Conservation (phyloP, 208 protist genomes). For the Giardia muris region DNA sequence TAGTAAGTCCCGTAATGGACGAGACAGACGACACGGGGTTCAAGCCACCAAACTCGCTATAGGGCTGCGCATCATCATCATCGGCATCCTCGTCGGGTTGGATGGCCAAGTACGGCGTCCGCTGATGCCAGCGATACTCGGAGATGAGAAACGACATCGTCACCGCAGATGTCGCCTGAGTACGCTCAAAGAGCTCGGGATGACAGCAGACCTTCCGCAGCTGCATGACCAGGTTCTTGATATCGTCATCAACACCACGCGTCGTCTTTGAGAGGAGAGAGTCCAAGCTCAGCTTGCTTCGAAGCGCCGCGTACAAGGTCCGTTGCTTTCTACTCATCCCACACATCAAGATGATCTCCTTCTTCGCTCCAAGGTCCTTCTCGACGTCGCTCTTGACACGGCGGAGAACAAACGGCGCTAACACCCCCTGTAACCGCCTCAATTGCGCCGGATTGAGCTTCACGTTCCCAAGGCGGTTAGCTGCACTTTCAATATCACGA, state of each 20-base stretch:
- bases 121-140: neutral
- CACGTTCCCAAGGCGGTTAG: slow-evolving; percentile 33
- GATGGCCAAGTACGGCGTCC: neutral
- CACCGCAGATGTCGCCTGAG: neutral
- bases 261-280: no score
- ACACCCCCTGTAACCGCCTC: slow-evolving; percentile 69
- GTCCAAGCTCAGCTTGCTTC: neutral
- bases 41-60: neutral
- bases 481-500: slow-evolving; percentile 22
- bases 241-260: neutral
- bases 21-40: neutral
- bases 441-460: slow-evolving; percentile 64
- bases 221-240: slow-evolving; percentile 60
- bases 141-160: neutral
- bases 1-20: neutral
- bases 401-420: slow-evolving; percentile 89
- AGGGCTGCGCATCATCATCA: neutral
- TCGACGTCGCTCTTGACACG: slow-evolving; percentile 88
- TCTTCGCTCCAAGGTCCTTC: slow-evolving; percentile 74
- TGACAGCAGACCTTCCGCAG: slow-evolving; percentile 64
- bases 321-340: slow-evolving; percentile 7
- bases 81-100: neutral
- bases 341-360: slow-evolving; percentile 22
- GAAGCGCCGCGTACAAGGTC: slow-evolving; percentile 25
- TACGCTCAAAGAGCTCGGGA: slow-evolving; percentile 52